Evolutionary conservation across 2,329 filamentous ascomycete genomes (phyloP).

Genomic region (Zymoseptoria ardabiliae): DNA sequence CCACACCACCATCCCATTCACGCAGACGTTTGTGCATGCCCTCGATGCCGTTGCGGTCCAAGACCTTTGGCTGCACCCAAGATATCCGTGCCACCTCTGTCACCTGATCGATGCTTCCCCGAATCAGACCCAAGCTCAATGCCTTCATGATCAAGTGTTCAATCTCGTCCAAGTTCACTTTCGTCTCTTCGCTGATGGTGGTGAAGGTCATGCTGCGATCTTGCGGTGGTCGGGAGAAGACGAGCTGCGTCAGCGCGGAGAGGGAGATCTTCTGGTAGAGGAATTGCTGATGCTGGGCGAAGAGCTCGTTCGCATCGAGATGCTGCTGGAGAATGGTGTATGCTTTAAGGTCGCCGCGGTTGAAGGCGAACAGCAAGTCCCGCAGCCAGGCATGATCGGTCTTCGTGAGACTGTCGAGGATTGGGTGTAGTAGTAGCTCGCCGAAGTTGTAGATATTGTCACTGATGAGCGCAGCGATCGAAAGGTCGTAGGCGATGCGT

Average conservation of each 20-base stretch:
- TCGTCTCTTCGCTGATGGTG: slow-evolving; percentile 84
- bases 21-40: slow-evolving; percentile 80
- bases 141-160: slow-evolving; percentile 99
- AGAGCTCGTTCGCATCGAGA: slow-evolving; percentile 70
- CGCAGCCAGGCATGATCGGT: slow-evolving; percentile 80
- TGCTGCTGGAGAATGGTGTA: slow-evolving; percentile 68
- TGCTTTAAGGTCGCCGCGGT: slow-evolving; percentile 81
- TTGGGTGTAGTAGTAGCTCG: slow-evolving; percentile 94
- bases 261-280: slow-evolving; percentile 97
- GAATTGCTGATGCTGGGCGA: slow-evolving; percentile 72
- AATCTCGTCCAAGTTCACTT: slow-evolving; percentile 83
- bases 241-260: slow-evolving; percentile 88
- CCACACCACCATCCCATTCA: slow-evolving; percentile 95
- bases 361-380: slow-evolving; percentile 95
- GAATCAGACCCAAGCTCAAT: slow-evolving; percentile 81
- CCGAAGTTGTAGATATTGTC: slow-evolving; percentile 99
- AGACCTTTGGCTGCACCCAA: slow-evolving; percentile 97
- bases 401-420: slow-evolving; percentile 74
- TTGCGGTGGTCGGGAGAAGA: slow-evolving; percentile 92
- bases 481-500: slow-evolving; percentile 82
- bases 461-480: slow-evolving; percentile 84
- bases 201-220: slow-evolving; percentile 89
- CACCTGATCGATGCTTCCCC: slow-evolving; percentile 93
- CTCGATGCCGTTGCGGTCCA: slow-evolving; percentile 91
- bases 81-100: slow-evolving; percentile 89